Conservation (phyloP, 495 filamentous ascomycete genomes). For the Lasiosphaeris hirsuta region DNA sequence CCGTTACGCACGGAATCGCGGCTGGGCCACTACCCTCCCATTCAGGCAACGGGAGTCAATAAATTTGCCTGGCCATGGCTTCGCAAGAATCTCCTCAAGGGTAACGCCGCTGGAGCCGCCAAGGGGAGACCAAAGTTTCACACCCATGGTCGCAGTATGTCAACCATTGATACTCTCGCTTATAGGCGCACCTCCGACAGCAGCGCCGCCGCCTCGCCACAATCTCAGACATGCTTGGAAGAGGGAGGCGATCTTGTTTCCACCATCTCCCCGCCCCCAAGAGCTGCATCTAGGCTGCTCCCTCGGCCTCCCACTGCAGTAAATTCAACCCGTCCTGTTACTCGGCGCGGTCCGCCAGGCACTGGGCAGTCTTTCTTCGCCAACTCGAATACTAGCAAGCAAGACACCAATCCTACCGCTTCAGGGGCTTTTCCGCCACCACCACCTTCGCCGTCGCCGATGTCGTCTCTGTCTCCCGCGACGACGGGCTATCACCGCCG, state of each 20-base stretch:
- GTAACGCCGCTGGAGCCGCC: background rate
- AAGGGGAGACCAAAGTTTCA: background rate
- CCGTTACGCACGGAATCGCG: conserved; percentile 14
- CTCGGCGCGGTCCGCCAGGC: conserved; percentile 9
- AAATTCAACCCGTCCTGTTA: conserved; percentile 11
- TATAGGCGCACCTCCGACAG: conserved; percentile 5
- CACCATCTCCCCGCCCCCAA: background rate
- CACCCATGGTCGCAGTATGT: conserved; percentile 8
- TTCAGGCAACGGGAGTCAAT: background rate
- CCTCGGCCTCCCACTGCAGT: background rate
- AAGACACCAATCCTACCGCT: too few species aligned
- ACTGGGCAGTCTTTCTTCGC: background rate
- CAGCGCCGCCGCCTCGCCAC: too few species aligned
- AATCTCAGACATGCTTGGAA: too few species aligned
- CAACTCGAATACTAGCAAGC: too few species aligned
- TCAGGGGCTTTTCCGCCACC: too few species aligned
- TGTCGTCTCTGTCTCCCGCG: too few species aligned
- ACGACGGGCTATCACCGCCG: too few species aligned
- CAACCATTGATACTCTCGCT: conserved; percentile 17
- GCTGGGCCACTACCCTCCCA: conserved; percentile 10
- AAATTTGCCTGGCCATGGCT: conserved; percentile 29
- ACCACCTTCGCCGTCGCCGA: too few species aligned
- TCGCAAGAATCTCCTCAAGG: conserved; percentile 6
- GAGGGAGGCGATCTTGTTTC: background rate
- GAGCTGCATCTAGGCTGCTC: conserved; percentile 1